These are phyloP conservation scores for Dentipellis fragilis DNA, from an alignment of 768 basidiomycete genomes.

Conservation along the genomic window DNA sequence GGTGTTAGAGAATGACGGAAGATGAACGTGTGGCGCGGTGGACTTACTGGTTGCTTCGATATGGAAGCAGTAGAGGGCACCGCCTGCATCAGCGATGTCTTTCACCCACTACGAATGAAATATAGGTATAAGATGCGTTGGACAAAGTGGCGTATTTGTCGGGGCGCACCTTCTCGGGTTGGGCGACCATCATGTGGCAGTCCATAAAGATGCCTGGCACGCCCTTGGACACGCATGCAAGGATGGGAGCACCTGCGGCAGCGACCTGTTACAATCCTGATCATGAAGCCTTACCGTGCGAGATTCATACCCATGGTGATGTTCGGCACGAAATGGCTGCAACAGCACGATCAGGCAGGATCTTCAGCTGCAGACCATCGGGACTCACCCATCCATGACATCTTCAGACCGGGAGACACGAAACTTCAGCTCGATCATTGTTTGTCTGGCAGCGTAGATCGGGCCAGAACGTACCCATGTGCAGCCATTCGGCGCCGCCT, in stretches of 20 bases:
- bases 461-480: constrained; percentile 66
- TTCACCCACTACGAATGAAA: constrained; percentile 73
- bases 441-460: neutral
- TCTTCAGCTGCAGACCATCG: too few relatives aligned
- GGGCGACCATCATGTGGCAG: constrained; percentile 99
- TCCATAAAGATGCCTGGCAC: constrained; percentile 98
- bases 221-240: constrained; percentile 74
- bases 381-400: constrained; percentile 88
- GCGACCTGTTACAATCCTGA: neutral
- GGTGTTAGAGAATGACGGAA: neutral
- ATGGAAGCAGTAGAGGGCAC: constrained; percentile 93
- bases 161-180: constrained; percentile 73
- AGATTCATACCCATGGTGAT: constrained; percentile 80
- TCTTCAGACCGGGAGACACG: constrained; percentile 34
- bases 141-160: neutral
- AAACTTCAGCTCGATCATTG: constrained; percentile 1
- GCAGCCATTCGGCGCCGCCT: constrained; percentile 93
- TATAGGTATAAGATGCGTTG: too few relatives aligned
- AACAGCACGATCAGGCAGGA: neutral
- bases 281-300: too few relatives aligned
- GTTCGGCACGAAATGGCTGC: constrained; percentile 94
- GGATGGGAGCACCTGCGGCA: constrained; percentile 69
- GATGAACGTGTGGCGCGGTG: neutral
- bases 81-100: constrained; percentile 92
- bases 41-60: constrained; percentile 81